phyloP scores from a whole-genome alignment of 2,329 filamentous ascomycete species.

The Hypoxylon sp. region DNA sequence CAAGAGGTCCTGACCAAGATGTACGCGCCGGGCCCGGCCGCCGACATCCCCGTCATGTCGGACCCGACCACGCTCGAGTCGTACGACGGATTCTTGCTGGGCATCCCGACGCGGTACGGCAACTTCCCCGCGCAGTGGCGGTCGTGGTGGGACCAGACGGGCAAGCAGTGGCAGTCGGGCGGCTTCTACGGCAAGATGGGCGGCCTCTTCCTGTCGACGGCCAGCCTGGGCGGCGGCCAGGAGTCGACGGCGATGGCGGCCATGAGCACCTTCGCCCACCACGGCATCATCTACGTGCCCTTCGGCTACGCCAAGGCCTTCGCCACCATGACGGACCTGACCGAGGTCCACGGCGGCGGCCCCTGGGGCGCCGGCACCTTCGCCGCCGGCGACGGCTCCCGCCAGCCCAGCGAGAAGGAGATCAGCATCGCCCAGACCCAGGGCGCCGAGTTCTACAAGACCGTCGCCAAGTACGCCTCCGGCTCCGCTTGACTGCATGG shows the following conservation, averaged over 20 bases:
- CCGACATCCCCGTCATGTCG: conserved; percentile 69
- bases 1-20: conserved; percentile 88
- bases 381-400: conserved; percentile 77
- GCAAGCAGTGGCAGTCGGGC: conserved; percentile 81
- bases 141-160: conserved; percentile 89
- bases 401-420: conserved; percentile 80
- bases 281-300: conserved; percentile 96
- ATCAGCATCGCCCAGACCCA: conserved; percentile 81
- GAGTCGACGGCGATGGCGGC: conserved; percentile 83
- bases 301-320: conserved; percentile 89
- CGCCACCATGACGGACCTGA: conserved; percentile 70
- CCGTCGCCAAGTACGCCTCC: conserved; percentile 70
- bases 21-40: conserved; percentile 81
- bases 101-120: conserved; percentile 94
- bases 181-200: conserved; percentile 87
- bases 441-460: conserved; percentile 84
- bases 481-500: conserved; percentile 77
- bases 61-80: conserved; percentile 66
- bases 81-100: conserved; percentile 91
- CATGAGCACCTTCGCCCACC: conserved; percentile 88
- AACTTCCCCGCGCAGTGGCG: conserved; percentile 99
- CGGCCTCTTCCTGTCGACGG: conserved; percentile 91
- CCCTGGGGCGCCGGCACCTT: conserved; percentile 97
- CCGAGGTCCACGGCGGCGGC: conserved; percentile 83
- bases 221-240: conserved; percentile 85